Conservation (phyloP, 257 asterid species). For the Ilex aquifolium region DNA sequence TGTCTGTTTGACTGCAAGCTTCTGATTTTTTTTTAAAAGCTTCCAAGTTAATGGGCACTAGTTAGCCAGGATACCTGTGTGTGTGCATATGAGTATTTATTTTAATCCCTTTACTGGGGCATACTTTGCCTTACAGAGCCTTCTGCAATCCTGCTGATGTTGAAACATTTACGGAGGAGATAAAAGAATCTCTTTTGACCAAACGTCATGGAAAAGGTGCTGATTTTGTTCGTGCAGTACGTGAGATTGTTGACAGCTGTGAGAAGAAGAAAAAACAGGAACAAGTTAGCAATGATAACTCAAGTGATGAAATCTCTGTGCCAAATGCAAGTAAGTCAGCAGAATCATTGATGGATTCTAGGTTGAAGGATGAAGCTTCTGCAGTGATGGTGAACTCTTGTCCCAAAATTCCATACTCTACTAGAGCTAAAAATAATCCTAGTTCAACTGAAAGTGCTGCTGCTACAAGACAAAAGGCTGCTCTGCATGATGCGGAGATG, state of each 20-base stretch:
- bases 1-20: too few relatives aligned
- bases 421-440: constrained; percentile 38
- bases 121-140: constrained; percentile 52
- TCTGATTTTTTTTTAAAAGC: too few relatives aligned
- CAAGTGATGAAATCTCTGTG: constrained; percentile 27
- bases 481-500: constrained; percentile 35
- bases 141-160: constrained; percentile 91
- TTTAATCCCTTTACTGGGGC: background rate
- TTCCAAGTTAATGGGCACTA: too few relatives aligned
- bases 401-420: constrained; percentile 13
- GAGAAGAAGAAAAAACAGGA: constrained; percentile 63
- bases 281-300: constrained; percentile 26
- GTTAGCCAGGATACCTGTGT: too few relatives aligned
- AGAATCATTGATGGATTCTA: constrained; percentile 33
- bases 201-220: constrained; percentile 89
- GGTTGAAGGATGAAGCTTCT: constrained; percentile 33
- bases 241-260: constrained; percentile 66
- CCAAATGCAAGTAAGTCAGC: constrained; percentile 31
- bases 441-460: constrained; percentile 53
- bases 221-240: constrained; percentile 77
- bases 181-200: constrained; percentile 62
- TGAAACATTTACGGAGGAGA: constrained; percentile 90
- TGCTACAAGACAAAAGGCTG: constrained; percentile 46
- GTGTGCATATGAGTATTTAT: too few relatives aligned
- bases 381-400: constrained; percentile 26